Evolutionary conservation across 2,329 filamentous ascomycete genomes (phyloP), one percentile per base, ranked within the genome.

Genomic region (Botryosphaeria agaves): DNA sequence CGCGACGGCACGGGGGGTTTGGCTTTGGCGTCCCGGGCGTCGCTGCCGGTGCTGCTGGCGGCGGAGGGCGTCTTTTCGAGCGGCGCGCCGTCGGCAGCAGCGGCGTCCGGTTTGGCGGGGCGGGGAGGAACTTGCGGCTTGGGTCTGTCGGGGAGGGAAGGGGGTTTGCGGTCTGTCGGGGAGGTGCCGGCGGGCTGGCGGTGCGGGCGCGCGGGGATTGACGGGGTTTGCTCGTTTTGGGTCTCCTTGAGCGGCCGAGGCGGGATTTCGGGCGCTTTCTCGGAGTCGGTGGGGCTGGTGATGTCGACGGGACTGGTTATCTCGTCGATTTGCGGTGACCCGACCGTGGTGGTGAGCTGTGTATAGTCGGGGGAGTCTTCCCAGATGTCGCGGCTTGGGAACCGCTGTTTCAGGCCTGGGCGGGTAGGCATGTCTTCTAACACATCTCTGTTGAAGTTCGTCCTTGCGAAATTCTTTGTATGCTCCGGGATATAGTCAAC

Each of bases 331-430:
- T 49, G 44, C 20, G 48, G 48, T 5, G 37, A 38, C 19, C 49
- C 55, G 29, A 91, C 74, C 1, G 77, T 85, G 0, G 85, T 79
- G 44, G 84, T 73, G 14, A 91, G 66, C 38, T 78, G 67, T 34
- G 80, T 68, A 44, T 81, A 87, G 43, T 92, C 83, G 1, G 87
- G 87, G 0, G 71, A 75, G 50, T 95, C 87, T 56, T 95, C 87
- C 87, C 87, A 94, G 25, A 94, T 73, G 53, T 95, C 87, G 32
- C 74, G 73, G 49, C 85, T 93, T 0, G 87, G 87, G 51, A 95
- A 95, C 8, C 83, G 72, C 30, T 76, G 73, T 34, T 72, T 62
- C 41, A 67, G 48, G 11, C 59, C 61, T 4, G 76, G 69, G 14
- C 76, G 61, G 12, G 44, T 35, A 11, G 52, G 43, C 24, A 56